Base-by-base conservation (phyloP, 2,329 filamentous ascomycete species). In the Pseudogymnoascus sp. region DNA sequence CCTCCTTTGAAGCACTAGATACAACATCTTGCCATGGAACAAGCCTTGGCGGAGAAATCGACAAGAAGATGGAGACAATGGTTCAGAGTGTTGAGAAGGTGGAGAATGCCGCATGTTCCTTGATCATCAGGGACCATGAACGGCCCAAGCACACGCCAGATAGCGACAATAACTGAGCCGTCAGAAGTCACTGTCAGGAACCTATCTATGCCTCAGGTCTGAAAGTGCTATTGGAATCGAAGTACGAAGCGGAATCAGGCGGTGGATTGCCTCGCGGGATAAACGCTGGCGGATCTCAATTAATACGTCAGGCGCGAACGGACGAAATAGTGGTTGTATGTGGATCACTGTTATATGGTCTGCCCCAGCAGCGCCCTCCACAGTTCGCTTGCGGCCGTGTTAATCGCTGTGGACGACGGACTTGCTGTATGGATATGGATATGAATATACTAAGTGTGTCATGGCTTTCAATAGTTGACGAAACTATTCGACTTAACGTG, bases 51-150 rank as follows among this genome's bases (percentile, higher is more conserved):
- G 81, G 79, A 64, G 86, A 89, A 67, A 87, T 90, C 67, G 80
- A 84, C 58, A 88, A 88, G 76, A 99, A 99, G 81, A 84, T 91
- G 77, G 85, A 87, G 41, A 88, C 93, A 0, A 96, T 97, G 89
- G 83, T 88, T 70, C 84, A 85, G 71, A 96, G 91, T 74, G 92
- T 99, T 25, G 87, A 89, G 71, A 99, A 99, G 81, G 95, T 99
- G 9, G 95, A 99, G 81, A 87, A 85, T 67, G 84, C 93, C 23
- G 87, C 92, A 31, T 99, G 97, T 75, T 91, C 92, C 3, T 84
- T 97, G 68, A 86, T 88, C 31, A 90, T 99, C 21, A 82, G 95
- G 61, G 93, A 93, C 0, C 90, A 88, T 61, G 95, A 99, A 79
- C 80, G 92, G 28, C 49, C 49, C 28, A 55, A 33, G 49, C 8